Evolutionary conservation across 163 green algal genomes (phyloP).

Genomic region (Scenedesmus sp.): DNA sequence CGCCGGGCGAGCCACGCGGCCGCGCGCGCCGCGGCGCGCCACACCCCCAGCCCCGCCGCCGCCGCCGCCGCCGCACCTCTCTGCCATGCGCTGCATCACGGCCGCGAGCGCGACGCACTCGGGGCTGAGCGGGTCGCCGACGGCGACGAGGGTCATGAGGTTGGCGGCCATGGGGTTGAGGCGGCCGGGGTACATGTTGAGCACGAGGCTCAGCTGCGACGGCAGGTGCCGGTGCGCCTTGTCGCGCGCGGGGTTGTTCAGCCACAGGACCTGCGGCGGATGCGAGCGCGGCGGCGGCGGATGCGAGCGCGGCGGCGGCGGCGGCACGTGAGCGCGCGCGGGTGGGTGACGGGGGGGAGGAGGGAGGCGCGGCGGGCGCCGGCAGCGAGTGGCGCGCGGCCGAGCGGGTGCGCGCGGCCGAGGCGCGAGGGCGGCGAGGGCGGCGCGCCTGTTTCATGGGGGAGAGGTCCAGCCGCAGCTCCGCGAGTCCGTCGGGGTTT

Average conservation of each 20-base stretch:
- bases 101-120: conserved; percentile 13
- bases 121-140: conserved; percentile 48
- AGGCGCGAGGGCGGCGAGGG: background rate
- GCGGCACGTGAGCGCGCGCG: too few species aligned
- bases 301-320: too few species aligned
- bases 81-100: background rate
- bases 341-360: too few species aligned
- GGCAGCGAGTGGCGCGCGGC: too few species aligned
- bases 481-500: conserved; percentile 4
- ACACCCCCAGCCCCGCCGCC: too few species aligned
- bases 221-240: conserved; percentile 58
- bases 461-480: conserved; percentile 56
- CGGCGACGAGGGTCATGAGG: conserved; percentile 46
- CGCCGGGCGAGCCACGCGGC: too few species aligned
- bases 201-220: conserved; percentile 16
- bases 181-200: conserved; percentile 47
- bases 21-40: too few species aligned
- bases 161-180: conserved; percentile 54
- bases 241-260: conserved; percentile 63
- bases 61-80: background rate
- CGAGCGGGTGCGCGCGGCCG: background rate
- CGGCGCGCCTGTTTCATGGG: conserved; percentile 32
- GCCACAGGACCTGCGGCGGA: conserved; percentile 49
- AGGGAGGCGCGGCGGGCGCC: too few species aligned
- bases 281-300: background rate